Conservation (phyloP, 441 rosid genomes). For the Pelargonium cotyledonis region DNA sequence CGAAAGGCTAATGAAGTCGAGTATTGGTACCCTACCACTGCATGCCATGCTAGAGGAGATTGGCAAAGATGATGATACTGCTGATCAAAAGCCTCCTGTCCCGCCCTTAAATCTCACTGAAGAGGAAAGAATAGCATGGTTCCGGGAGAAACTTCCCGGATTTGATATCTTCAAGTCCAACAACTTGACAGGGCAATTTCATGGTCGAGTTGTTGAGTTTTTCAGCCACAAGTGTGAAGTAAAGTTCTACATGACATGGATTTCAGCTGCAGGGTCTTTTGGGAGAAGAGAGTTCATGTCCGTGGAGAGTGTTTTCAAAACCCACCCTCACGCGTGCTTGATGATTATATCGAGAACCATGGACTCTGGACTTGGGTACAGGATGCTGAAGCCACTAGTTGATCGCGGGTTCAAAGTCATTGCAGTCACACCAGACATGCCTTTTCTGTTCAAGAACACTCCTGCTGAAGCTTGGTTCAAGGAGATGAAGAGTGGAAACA, state of each 20-base stretch:
- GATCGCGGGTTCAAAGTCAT: constrained; percentile 35
- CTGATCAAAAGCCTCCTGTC: constrained; percentile 23
- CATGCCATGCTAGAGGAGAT: constrained; percentile 23
- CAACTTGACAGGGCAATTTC: constrained; percentile 39
- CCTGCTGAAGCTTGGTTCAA: constrained; percentile 50
- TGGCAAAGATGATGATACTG: constrained; percentile 5
- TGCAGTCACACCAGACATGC: constrained; percentile 46
- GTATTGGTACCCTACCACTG: constrained; percentile 21
- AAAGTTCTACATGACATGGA: constrained; percentile 65
- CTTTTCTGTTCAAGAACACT: constrained; percentile 40
- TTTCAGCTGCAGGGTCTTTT: constrained; percentile 37
- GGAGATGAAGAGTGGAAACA: constrained; percentile 37
- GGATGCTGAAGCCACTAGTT: constrained; percentile 37
- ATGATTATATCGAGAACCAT: constrained; percentile 47
- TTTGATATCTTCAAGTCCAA: constrained; percentile 48
- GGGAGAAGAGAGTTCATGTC: constrained; percentile 38
- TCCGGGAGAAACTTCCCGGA: constrained; percentile 32
- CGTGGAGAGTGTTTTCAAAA: constrained; percentile 43
- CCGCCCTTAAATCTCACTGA: constrained; percentile 43
- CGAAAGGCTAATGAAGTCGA: constrained; percentile 16
- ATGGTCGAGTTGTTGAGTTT: constrained; percentile 41
- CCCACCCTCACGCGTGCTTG: constrained; percentile 51
- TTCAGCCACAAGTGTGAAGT: constrained; percentile 37
- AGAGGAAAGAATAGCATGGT: constrained; percentile 44
- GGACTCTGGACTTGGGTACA: constrained; percentile 42